Evolutionary conservation across 1,139 yeast species (phyloP).

Genomic region (Wickerhamomyces sp.): DNA sequence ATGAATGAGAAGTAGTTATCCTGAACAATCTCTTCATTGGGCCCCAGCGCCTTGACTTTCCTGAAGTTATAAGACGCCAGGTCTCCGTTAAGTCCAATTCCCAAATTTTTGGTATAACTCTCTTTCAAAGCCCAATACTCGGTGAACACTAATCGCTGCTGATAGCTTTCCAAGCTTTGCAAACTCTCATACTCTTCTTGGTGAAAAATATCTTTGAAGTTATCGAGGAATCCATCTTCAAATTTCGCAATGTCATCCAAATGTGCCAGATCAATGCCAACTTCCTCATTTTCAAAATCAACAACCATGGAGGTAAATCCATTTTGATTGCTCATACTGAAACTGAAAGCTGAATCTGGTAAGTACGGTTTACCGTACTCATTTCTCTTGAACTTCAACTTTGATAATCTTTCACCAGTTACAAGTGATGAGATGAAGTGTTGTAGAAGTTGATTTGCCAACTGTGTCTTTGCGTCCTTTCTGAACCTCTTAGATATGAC

Average conservation of each 20-base stretch:
- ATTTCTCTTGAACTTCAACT: slow-evolving; percentile 22
- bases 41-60: neutral
- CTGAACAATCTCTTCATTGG: neutral
- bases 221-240: slow-evolving; percentile 30
- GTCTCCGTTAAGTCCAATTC: slow-evolving; percentile 56
- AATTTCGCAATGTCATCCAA: slow-evolving; percentile 35
- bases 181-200: slow-evolving; percentile 30
- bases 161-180: too few relatives aligned
- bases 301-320: slow-evolving; percentile 43
- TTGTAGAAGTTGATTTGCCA: slow-evolving; percentile 30
- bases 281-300: slow-evolving; percentile 24
- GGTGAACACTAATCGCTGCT: slow-evolving; percentile 39
- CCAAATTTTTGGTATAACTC: slow-evolving; percentile 57
- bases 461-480: slow-evolving; percentile 23
- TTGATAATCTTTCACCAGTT: slow-evolving; percentile 7
- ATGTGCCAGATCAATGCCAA: slow-evolving; percentile 66
- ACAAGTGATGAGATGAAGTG: slow-evolving; percentile 23
- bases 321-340: slow-evolving; percentile 55
- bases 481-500: slow-evolving; percentile 29
- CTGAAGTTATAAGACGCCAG: slow-evolving; percentile 30
- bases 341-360: slow-evolving; percentile 26
- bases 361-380: slow-evolving; percentile 38
- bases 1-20: neutral
- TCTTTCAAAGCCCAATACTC: slow-evolving; percentile 74
- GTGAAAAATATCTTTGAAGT: slow-evolving; percentile 48